Conservation (phyloP, 371 early-diverging fungal genomes). For the Entomophthora muscae region DNA sequence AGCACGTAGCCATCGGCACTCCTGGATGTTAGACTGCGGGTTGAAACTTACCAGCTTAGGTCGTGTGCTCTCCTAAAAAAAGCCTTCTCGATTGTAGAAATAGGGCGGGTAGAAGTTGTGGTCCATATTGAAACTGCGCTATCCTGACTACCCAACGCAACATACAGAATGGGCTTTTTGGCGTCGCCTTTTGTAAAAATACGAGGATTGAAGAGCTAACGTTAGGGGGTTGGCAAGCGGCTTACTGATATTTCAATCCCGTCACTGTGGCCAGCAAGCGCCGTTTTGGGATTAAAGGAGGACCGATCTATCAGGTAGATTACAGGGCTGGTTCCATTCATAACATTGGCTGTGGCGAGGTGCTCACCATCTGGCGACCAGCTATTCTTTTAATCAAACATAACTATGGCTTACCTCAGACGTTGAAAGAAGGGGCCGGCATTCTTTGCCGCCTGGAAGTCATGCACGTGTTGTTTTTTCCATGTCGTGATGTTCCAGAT, state of each 20-base stretch:
- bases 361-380: slow-evolving; percentile 93
- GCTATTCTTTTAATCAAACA: slow-evolving; percentile 17
- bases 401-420: slow-evolving; percentile 34
- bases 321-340: slow-evolving; percentile 60
- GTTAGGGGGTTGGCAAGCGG: neutral
- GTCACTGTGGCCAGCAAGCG: neutral
- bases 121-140: slow-evolving; percentile 78
- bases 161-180: slow-evolving; percentile 10
- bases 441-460: slow-evolving; percentile 55
- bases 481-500: slow-evolving; percentile 82
- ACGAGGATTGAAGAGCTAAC: neutral
- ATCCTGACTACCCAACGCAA: slow-evolving; percentile 89
- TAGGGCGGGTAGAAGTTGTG: slow-evolving; percentile 48
- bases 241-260: neutral
- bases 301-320: neutral
- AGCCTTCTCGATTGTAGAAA: slow-evolving; percentile 51
- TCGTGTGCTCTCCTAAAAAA: slow-evolving; percentile 76
- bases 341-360: slow-evolving; percentile 78
- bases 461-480: slow-evolving; percentile 50
- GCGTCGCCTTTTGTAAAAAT: neutral
- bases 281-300: neutral
- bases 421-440: slow-evolving; percentile 71
- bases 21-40: slow-evolving; percentile 17
- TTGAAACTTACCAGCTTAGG: slow-evolving; percentile 50
- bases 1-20: slow-evolving; percentile 56